Evolutionary conservation across 1,284 basidiomycete species (phyloP).

Genomic region (Polyporus tsugae): DNA sequence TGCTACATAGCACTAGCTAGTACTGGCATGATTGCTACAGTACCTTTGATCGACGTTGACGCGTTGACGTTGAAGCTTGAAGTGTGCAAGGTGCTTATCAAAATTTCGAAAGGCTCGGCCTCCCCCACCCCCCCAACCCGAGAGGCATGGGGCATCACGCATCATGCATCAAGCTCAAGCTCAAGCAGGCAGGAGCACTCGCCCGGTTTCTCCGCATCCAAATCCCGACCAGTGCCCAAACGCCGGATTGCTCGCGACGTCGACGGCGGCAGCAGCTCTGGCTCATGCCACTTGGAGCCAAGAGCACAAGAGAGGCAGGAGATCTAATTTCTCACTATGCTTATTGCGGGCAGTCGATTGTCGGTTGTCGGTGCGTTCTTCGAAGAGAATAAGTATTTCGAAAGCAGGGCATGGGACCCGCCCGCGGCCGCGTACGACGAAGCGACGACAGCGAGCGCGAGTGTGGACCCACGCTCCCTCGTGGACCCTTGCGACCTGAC

Average conservation of each 20-base stretch:
- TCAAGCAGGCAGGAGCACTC: conserved; percentile 11
- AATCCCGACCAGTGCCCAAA: not conserved
- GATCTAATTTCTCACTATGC: not conserved
- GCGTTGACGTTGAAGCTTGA: not conserved
- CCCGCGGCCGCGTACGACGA: not conserved
- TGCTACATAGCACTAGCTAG: not conserved
- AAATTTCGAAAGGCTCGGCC: not conserved
- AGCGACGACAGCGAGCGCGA: conserved; percentile 13
- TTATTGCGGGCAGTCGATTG: not conserved
- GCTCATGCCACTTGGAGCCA: not conserved
- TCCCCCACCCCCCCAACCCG: not conserved
- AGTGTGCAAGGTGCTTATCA: not conserved
- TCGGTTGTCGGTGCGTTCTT: not conserved
- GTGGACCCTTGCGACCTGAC: not conserved
- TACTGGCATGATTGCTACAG: not conserved
- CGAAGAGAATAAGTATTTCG: not conserved
- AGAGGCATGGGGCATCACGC: not conserved
- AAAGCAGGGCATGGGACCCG: not conserved
- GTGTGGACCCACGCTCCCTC: conserved; percentile 2
- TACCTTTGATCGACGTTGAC: not conserved
- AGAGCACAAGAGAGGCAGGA: not conserved
- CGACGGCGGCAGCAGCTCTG: not conserved
- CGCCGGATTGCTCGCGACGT: conserved; percentile 1
- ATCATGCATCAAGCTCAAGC: conserved; percentile 8
- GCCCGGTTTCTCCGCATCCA: conserved; percentile 1